Conservation (phyloP, 2,329 filamentous ascomycete species). For the Fusarium dlaminii region DNA sequence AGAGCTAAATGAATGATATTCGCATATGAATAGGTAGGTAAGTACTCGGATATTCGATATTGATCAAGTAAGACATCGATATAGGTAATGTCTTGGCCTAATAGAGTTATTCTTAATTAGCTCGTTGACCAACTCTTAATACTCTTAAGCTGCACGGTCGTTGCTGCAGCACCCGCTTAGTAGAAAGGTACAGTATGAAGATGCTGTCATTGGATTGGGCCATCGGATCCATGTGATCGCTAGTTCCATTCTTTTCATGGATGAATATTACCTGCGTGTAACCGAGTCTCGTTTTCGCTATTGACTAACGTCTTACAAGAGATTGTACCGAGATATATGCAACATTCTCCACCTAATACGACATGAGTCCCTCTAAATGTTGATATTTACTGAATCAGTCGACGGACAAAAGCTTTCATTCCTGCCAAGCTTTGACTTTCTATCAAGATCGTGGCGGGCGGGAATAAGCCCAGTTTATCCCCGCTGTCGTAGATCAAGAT, state of each 20-base stretch:
- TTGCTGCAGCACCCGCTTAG: slow-evolving; percentile 27
- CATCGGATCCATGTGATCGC: slow-evolving; percentile 21
- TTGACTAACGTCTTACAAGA: not conserved
- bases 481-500: slow-evolving; percentile 29
- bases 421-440: slow-evolving; percentile 29
- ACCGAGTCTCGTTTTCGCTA: slow-evolving; percentile 7
- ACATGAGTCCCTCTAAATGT: not conserved
- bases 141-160: not conserved
- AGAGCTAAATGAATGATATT: not conserved
- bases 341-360: not conserved
- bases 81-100: not conserved
- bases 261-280: slow-evolving; percentile 8
- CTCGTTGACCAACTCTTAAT: not conserved
- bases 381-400: not conserved
- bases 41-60: not conserved
- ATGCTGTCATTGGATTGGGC: slow-evolving; percentile 18
- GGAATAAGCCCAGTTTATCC: slow-evolving; percentile 17
- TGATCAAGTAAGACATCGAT: not conserved
- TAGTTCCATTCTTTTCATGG: not conserved
- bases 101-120: slow-evolving; percentile 2
- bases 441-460: slow-evolving; percentile 15
- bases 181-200: not conserved
- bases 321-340: not conserved
- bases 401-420: not conserved
- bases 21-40: not conserved